Evolutionary conservation across 2,329 filamentous ascomycete species (phyloP).

Genomic region (Sporothrix sp.): DNA sequence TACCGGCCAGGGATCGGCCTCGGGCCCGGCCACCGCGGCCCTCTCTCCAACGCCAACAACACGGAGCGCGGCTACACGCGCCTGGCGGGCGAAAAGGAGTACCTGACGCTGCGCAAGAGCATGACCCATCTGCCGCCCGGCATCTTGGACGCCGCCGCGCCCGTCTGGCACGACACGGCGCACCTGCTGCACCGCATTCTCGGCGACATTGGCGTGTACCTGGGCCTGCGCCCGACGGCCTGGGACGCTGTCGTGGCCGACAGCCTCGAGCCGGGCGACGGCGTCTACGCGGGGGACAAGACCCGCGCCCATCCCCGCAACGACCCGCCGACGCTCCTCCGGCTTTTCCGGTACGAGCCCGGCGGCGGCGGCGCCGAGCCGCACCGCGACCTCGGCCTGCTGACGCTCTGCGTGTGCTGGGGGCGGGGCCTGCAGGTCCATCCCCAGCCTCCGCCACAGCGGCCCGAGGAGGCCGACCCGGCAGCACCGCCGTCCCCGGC

Average conservation of each 20-base stretch:
- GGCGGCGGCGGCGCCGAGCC: slow-evolving; percentile 18
- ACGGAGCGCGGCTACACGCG: slow-evolving; percentile 17
- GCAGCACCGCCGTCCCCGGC: background rate
- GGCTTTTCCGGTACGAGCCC: slow-evolving; percentile 19
- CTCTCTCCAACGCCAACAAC: slow-evolving; percentile 9
- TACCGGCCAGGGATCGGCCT: slow-evolving; percentile 9
- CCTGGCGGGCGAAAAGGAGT: slow-evolving; percentile 19
- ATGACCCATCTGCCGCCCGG: slow-evolving; percentile 14
- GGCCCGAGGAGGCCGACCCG: too few relatives aligned
- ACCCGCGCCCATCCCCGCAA: slow-evolving; percentile 11
- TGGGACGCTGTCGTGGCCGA: slow-evolving; percentile 16
- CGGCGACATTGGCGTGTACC: slow-evolving; percentile 15
- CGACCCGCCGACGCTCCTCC: slow-evolving; percentile 19
- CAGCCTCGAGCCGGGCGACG: slow-evolving; percentile 13
- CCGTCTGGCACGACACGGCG: slow-evolving; percentile 18
- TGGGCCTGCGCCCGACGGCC: slow-evolving; percentile 12
- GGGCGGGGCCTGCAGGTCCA: slow-evolving; percentile 18
- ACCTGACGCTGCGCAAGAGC: slow-evolving; percentile 17
- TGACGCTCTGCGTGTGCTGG: slow-evolving; percentile 19
- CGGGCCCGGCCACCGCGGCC: slow-evolving; percentile 1
- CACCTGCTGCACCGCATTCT: slow-evolving; percentile 19
- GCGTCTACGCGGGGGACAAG: background rate
- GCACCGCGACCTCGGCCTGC: slow-evolving; percentile 19
- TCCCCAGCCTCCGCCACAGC: background rate
- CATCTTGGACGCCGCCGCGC: background rate